Evolutionary conservation across 768 basidiomycete species (phyloP).

Genomic region (Leccinum subtestaceum): DNA sequence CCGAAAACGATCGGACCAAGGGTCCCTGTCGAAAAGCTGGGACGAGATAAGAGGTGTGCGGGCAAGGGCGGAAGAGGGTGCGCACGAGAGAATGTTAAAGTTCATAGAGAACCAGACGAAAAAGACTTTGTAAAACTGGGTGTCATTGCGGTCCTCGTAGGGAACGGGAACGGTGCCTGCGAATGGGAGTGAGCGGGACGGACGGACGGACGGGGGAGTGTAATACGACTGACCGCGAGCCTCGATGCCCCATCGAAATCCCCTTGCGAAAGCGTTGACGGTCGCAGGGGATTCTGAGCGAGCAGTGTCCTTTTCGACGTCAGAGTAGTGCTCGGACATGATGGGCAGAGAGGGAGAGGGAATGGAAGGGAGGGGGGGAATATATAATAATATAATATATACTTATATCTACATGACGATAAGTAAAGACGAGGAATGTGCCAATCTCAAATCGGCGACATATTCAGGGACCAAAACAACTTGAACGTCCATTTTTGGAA

Average conservation of each 20-base stretch:
- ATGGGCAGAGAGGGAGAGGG: slow-evolving; percentile 5
- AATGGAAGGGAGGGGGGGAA: not conserved
- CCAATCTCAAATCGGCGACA: not conserved
- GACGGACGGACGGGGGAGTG: accelerated
- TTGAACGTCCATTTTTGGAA: too few relatives aligned
- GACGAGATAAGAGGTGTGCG: not conserved
- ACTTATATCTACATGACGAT: not conserved
- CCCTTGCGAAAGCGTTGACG: slow-evolving; percentile 8
- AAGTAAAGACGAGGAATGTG: not conserved
- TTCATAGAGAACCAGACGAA: slow-evolving; percentile 73
- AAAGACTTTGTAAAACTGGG: slow-evolving; percentile 62
- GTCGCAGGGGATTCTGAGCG: slow-evolving; percentile 12
- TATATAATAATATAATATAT: not conserved
- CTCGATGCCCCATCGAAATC: slow-evolving; percentile 34
- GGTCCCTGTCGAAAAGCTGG: slow-evolving; percentile 64
- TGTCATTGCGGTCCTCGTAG: slow-evolving; percentile 49
- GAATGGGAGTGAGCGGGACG: not conserved
- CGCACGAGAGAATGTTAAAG: slow-evolving; percentile 59
- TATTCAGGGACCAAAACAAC: not conserved
- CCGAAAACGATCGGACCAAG: slow-evolving; percentile 63
- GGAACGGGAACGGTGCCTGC: slow-evolving; percentile 54
- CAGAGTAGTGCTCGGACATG: slow-evolving; percentile 26
- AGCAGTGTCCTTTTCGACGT: slow-evolving; percentile 29
- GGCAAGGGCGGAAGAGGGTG: not conserved
- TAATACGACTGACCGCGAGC: slow-evolving; percentile 22